Base-by-base conservation (phyloP, 1,139 yeast genomes). In the Protomyces macrosporus region DNA sequence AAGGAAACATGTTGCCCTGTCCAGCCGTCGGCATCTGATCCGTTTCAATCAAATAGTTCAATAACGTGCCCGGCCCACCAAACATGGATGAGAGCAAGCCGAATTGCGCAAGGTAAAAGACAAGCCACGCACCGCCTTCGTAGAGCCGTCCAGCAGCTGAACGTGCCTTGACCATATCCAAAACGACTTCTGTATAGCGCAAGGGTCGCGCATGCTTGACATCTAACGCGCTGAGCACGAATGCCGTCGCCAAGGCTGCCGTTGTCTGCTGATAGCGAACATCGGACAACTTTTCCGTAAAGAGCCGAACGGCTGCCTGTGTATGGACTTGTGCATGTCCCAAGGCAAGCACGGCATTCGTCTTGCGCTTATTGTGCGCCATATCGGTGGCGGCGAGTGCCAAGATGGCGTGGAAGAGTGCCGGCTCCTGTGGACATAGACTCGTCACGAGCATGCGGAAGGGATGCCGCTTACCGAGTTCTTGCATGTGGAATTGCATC, bases 1-100 rank as follows among this genome's bases (percentile, higher is more conserved):
- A 53, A 4, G 63, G 63, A 37, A 45, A 54, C 63, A 60, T 60
- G 54, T 60, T 60, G 48, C 63, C 63, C 36, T 60, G 58, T 9
- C 63, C 63, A 35, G 58, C 53, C 7, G 58, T 60, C 16, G 63
- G 63, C 48, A 60, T 30, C 35, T 53, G 58, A 40, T 60, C 63
- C 39, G 39, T 53, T 54, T 60, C 58, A 37, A 60, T 54, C 14
- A 60, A 40, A n/a, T 53, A 58, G 16, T 55, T 55, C 55, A 58
- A 42, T n/a, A 58, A 42, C 6, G 39, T 48, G 3, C 53, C 56
- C 10, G 62, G 56, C 4, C 62, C 62, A 23, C 62, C 62, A 35
- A 58, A 58, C 37, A 58, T 36, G 12, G 62, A 55, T 3, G 62
- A 58, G 12, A 40, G 9, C 14, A 58, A 56, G 16, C 62, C 62